Evolutionary conservation across 139 green algal species (phyloP), one percentile per base, ranked within the genome.

Genomic region (Chara braunii): DNA sequence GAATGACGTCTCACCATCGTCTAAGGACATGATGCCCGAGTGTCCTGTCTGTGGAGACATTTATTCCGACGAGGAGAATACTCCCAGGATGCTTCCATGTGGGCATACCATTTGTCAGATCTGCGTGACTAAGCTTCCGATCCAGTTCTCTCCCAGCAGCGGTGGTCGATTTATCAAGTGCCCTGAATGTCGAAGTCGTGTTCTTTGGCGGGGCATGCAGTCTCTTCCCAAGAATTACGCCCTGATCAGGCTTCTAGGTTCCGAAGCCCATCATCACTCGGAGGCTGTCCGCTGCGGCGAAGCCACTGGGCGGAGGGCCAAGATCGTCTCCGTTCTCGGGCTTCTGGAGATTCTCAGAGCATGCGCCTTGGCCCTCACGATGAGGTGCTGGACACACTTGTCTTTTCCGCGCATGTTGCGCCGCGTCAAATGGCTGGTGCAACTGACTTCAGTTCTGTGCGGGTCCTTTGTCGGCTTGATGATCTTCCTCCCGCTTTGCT

Each of bases 181-280:
- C 55, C 55, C 55, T 11, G 55, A 64, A 22, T 64, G 55, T 37
- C 55, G 55, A 0, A 37, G 24, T 22, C 33, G 23, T 3, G 55
- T 64, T 24, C 22, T 64, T 6, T 64, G 33, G 30, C 36, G 30
- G 22, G 55, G 55, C 55, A 24, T 64, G 24, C 24, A 56, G 7
- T 34, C 14, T 22, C 28, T 64, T n/a, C 55, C 55, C 55, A 64
- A 64, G 40, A 64, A 64, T 37, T 64, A 57, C 32, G 55, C 55
- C 5, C 55, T 64, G n/a, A n/a, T n/a, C n/a, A n/a, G n/a, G n/a
- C n/a, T n/a, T n/a, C n/a, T n/a, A n/a, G n/a, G n/a, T n/a, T n/a
- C n/a, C n/a, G n/a, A n/a, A n/a, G n/a, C n/a, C n/a, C n/a, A n/a
- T n/a, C n/a, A n/a, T n/a, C n/a, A n/a, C n/a, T n/a, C n/a, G n/a